Conservation (phyloP, 371 early-diverging fungal genomes). For the Apophysomyces variabilis region DNA sequence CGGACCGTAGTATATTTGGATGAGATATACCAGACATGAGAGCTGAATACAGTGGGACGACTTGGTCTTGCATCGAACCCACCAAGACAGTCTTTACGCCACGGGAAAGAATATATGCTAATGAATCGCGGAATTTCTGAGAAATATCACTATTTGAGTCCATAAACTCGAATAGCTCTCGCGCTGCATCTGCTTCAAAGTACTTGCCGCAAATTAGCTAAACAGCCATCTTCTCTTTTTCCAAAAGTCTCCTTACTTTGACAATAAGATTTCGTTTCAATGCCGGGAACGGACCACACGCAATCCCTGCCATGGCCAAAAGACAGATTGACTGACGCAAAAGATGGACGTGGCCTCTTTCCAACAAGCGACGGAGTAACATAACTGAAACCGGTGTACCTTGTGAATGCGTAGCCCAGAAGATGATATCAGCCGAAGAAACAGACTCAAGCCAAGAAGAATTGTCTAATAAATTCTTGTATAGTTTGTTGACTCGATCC, state of each 20-base stretch:
- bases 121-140: slow-evolving; percentile 71
- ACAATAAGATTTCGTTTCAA: slow-evolving; percentile 84
- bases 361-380: slow-evolving; percentile 75
- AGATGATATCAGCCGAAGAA: slow-evolving; percentile 77
- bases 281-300: slow-evolving; percentile 90
- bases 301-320: slow-evolving; percentile 93
- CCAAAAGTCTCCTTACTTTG: slow-evolving; percentile 44
- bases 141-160: slow-evolving; percentile 74
- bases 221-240: neutral
- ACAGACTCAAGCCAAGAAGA: slow-evolving; percentile 59
- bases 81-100: slow-evolving; percentile 77
- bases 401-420: slow-evolving; percentile 93
- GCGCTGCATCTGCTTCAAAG: slow-evolving; percentile 89
- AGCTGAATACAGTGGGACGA: slow-evolving; percentile 96
- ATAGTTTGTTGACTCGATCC: slow-evolving; percentile 80
- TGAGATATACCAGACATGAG: slow-evolving; percentile 86
- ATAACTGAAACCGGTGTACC: slow-evolving; percentile 91
- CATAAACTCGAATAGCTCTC: slow-evolving; percentile 94
- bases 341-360: slow-evolving; percentile 72
- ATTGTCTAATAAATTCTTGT: slow-evolving; percentile 65
- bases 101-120: slow-evolving; percentile 63
- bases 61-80: slow-evolving; percentile 92
- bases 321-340: slow-evolving; percentile 73
- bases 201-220: slow-evolving; percentile 49
- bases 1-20: slow-evolving; percentile 87